Base-by-base conservation (phyloP, 257 asterid genomes). In the Penstemon davidsonii region DNA sequence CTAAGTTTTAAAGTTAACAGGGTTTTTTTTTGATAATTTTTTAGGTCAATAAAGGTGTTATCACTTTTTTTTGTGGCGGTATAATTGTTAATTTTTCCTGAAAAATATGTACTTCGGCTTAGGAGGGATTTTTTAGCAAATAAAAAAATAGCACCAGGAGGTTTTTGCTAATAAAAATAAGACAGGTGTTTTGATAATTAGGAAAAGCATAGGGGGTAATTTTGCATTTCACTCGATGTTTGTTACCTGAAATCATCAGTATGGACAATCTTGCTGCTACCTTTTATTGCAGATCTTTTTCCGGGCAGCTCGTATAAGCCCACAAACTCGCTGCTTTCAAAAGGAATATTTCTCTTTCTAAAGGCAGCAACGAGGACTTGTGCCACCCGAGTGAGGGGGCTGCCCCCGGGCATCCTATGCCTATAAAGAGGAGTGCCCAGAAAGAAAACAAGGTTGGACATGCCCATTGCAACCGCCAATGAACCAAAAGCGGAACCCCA, bases 401-500 rank as follows among this genome's bases (percentile, higher is more conserved):
- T 90, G 59, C 99, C 99, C 54, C 99, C 99, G 0, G 99, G 96
- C 63, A 87, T 38, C 73, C 95, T 84, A 61, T 93, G 99, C 79
- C 99, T 77, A 62, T 93, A 93, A 56, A 93, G 78, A 51, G 96
- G 99, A 62, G 97, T 93, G 42, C 99, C 99, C 39, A 85, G 73
- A 58, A 93, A 93, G 94, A 93, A 93, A 18, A 93, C 81, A 50
- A 93, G 60, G 75, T 93, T 93, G 46, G 99, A 90, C 61, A 87
- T 75, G 71, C 92, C 99, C 99, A 93, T 93, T 4, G 99, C 96
- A 37, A 86, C 74, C 68, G 99, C 99, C 79, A 93, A 71, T 0
- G 99, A 76, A 18, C 95, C 99, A 55, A 93, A 93, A 3, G 99
- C 97, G 9, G 89, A 81, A 4, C 97, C 99, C 97, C 99, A 93